Evolutionary conservation across 257 asterid species (phyloP), one percentile per base, ranked within the genome.

Genomic region (Gentiana straminea): DNA sequence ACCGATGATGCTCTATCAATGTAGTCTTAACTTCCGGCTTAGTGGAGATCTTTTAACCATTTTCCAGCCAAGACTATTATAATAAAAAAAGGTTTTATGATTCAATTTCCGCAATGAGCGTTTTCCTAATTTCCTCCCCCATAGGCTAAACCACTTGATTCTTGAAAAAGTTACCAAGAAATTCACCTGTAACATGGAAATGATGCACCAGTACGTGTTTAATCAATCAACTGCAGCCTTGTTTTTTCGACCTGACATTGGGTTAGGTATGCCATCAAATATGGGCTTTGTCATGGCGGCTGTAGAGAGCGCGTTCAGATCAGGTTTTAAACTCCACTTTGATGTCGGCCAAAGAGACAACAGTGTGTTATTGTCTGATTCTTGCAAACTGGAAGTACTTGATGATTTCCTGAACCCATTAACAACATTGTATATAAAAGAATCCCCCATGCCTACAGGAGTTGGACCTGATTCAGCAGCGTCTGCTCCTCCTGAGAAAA

Each of bases 161-260:
- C 62, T 58, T 62, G 60, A 36, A 50, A 34, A 52, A 54, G 58
- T 57, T 51, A 54, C 44, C 6, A 34, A 57, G 55, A 32, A 43
- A 13, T 35, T 13, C 39, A 49, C 35, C 35, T 15, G 49, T 10
- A 41, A 10, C 9, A 41, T 1, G 10, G 10, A 7, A 4, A 4
- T 5, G 8, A 41, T 5, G 46, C 64, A 37, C 12, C 37, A 48
- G 39, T 15, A 67, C 37, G 34, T 3, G 54, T 15, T 47, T 81
- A 86, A 74, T 86, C 81, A 86, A 74, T 86, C 95, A 50, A 83
- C 78, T 13, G 95, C 95, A 57, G 94, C 74, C 65, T 86, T 86
- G 72, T 75, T 86, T 74, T 64, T 77, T 47, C 84, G 74, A 64
- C 68, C 73, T 13, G 62, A 60, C 43, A 78, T 60, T 24, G 83